A percentile compares a stretch with the other conserved stretches of the same genome.
Conservation (phyloP, 257 asterid species). For the Coffea canephora region DNA sequence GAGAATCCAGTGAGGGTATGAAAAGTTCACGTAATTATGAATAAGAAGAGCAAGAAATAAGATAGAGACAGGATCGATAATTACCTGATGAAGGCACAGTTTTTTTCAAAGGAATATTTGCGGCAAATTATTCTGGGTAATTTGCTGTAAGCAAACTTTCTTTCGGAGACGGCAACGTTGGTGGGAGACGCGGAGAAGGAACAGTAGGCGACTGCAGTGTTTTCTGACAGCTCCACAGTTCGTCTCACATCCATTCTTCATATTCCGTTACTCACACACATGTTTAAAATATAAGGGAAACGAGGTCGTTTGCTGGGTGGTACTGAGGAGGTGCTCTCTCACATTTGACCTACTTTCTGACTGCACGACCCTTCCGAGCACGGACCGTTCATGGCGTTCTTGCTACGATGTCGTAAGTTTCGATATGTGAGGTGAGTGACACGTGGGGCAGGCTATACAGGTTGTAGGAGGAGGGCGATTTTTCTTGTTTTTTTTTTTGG, state of each 20-base stretch:
- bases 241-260: neutral
- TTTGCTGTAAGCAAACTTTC: neutral
- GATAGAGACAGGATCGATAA: neutral
- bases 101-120: neutral
- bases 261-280: too few species aligned
- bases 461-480: too few species aligned
- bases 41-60: neutral
- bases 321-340: too few species aligned
- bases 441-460: too few species aligned
- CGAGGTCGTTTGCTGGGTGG: conserved; percentile 8
- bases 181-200: neutral
- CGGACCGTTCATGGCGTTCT: neutral
- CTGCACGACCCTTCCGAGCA: neutral
- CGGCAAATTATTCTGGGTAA: neutral
- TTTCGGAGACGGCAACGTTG: neutral
- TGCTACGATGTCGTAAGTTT: neutral
- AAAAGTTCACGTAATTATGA: neutral
- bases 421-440: neutral
- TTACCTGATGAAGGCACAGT: conserved; percentile 6
- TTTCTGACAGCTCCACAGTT: conserved; percentile 4
- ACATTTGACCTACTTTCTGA: neutral
- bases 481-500: too few species aligned
- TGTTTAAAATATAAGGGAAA: neutral
- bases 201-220: neutral
- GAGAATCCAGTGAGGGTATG: neutral